These are phyloP conservation scores for Trichopus zeylanicus DNA, from an alignment of 116 monocot species.

Conservation along the genomic window DNA sequence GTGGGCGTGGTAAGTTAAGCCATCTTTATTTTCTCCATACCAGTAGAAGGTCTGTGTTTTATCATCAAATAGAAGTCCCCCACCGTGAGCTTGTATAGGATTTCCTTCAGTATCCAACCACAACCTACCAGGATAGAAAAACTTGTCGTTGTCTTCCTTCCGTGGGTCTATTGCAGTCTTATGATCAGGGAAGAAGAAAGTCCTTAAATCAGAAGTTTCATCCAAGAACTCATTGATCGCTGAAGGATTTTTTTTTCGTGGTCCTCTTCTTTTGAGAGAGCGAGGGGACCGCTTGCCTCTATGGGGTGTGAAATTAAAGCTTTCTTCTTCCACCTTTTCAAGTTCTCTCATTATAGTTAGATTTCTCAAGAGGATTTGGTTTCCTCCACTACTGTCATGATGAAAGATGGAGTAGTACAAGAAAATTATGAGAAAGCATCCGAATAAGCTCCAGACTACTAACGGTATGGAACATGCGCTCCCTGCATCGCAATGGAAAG, in stretches of 20 bases:
- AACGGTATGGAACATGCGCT: constrained; percentile 36
- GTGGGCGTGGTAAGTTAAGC: constrained; percentile 73
- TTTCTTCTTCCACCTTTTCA: constrained; percentile 73
- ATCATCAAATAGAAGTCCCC: constrained; percentile 76
- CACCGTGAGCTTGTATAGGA: constrained; percentile 97
- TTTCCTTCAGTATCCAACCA: constrained; percentile 93
- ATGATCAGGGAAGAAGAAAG: constrained; percentile 75
- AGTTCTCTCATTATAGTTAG: constrained; percentile 27
- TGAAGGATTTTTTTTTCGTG: constrained; percentile 44
- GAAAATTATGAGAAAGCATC: constrained; percentile 47
- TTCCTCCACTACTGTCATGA: constrained; percentile 15
- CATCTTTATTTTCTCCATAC: constrained; percentile 99
- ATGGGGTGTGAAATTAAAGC: constrained; percentile 46
- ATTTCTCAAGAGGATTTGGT: constrained; percentile 13
- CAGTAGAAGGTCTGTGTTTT: constrained; percentile 73
- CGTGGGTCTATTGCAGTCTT: constrained; percentile 39
- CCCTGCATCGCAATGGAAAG: constrained; percentile 66
- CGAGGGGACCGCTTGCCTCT: constrained; percentile 57
- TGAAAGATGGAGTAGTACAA: constrained; percentile 33
- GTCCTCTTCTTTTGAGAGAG: constrained; percentile 64
- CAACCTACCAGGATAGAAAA: constrained; percentile 57
- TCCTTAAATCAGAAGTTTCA: constrained; percentile 64
- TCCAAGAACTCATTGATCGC: constrained; percentile 79
- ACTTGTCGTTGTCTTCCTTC: constrained; percentile 45
- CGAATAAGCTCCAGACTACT: constrained; percentile 46